These are phyloP conservation scores for Coniferiporia sulphurascens DNA, from an alignment of 1,284 basidiomycete species.

Conservation along the genomic window DNA sequence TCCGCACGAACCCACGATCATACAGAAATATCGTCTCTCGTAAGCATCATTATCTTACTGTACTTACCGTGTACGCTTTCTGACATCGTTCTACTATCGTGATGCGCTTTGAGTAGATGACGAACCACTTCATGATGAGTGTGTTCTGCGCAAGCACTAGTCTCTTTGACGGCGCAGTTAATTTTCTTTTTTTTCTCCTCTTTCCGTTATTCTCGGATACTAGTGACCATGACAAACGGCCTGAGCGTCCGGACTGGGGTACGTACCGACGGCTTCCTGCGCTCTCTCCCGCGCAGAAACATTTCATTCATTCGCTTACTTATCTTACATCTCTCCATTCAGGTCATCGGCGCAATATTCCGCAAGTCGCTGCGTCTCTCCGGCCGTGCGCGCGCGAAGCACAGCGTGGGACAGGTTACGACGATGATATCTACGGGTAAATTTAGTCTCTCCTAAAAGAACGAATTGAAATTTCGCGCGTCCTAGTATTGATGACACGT, in stretches of 20 bases:
- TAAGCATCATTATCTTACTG: neutral
- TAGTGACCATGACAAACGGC: constrained; percentile 50
- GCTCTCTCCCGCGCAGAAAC: neutral
- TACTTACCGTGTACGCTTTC: neutral
- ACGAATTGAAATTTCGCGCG: neutral
- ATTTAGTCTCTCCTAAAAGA: too few relatives aligned
- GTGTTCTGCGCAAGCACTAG: constrained; percentile 19
- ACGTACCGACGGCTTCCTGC: constrained; percentile 18
- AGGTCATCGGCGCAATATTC: constrained; percentile 67
- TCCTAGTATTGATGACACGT: neutral
- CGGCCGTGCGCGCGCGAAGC: constrained; percentile 54
- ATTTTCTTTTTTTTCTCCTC: too few relatives aligned
- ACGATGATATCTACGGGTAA: constrained; percentile 57
- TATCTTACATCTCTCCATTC: neutral
- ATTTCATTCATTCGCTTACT: neutral
- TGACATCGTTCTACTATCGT: neutral
- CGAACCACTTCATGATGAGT: constrained; percentile 50
- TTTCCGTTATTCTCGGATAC: constrained; percentile 1
- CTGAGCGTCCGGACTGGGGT: constrained; percentile 48
- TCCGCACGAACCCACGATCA: too few relatives aligned
- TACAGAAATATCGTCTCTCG: constrained; percentile 7
- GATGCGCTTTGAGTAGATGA: constrained; percentile 30
- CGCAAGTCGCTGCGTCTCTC: constrained; percentile 68
- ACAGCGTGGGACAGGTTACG: constrained; percentile 63
- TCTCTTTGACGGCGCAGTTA: too few relatives aligned